These are phyloP conservation scores for Rhizophora apiculata DNA, from an alignment of 345 rosid genomes.

Conservation along the genomic window DNA sequence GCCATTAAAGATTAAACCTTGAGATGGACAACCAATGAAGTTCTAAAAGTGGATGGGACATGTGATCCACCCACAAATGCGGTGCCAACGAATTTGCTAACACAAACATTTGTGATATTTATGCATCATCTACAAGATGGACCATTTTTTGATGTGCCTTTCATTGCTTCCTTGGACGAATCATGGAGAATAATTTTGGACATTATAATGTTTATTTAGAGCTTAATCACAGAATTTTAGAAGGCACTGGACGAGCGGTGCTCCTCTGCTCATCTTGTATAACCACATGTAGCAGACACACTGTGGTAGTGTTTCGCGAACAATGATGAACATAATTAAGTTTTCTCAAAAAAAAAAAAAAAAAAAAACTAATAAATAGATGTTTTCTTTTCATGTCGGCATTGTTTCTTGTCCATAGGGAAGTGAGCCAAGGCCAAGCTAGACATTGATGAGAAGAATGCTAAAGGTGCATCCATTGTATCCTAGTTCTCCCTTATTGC, in stretches of 20 bases:
- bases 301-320: not conserved
- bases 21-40: no score
- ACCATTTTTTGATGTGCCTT: no score
- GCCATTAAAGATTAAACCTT: no score
- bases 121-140: no score
- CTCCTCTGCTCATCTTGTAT: not conserved
- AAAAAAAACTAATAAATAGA: not conserved
- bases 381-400: not conserved
- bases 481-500: not conserved
- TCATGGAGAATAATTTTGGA: no score
- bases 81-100: no score
- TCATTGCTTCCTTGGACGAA: no score
- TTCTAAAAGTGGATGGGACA: no score
- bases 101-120: no score
- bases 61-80: no score
- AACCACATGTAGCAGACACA: conserved; percentile 1
- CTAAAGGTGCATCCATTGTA: not conserved
- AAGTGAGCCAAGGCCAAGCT: conserved; percentile 10
- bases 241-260: not conserved
- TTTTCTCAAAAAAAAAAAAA: no score
- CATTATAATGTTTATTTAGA: no score
- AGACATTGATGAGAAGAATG: not conserved
- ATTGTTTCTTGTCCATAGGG: not conserved
- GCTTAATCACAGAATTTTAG: not conserved
- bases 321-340: not conserved